phyloP scores from a whole-genome alignment of 2,329 filamentous ascomycete genomes.

The Pseudogymnoascus sp. region DNA sequence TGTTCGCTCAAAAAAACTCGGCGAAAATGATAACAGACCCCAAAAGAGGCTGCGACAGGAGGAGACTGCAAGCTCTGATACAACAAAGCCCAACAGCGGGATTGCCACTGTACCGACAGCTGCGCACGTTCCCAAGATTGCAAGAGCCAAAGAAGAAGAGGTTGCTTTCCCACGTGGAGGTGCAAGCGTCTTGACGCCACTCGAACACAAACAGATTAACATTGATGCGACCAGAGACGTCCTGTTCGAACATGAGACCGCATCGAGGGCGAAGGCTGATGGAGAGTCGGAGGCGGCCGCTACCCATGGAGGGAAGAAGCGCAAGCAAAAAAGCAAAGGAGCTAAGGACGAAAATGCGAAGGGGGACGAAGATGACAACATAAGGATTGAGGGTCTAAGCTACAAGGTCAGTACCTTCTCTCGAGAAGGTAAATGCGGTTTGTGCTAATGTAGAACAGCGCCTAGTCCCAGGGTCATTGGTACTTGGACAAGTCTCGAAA shows the following conservation, averaged over 20 bases:
- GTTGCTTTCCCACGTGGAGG: constrained; percentile 87
- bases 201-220: constrained; percentile 95
- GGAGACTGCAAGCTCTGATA: constrained; percentile 10
- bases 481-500: constrained; percentile 77
- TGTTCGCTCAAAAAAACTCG: constrained; percentile 22
- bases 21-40: constrained; percentile 20
- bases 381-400: constrained; percentile 79
- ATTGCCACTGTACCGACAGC: constrained; percentile 15
- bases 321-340: constrained; percentile 45
- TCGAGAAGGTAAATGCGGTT: constrained; percentile 12
- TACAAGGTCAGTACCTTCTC: constrained; percentile 58
- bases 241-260: constrained; percentile 70
- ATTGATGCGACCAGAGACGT: constrained; percentile 89
- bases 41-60: constrained; percentile 23
- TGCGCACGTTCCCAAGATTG: constrained; percentile 12
- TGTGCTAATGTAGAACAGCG: constrained; percentile 43
- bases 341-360: constrained; percentile 43
- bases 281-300: constrained; percentile 26
- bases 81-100: constrained; percentile 9
- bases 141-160: constrained; percentile 63
- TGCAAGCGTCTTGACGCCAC: constrained; percentile 77
- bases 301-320: constrained; percentile 33
- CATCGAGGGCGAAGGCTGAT: constrained; percentile 36
- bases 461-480: constrained; percentile 72
- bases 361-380: constrained; percentile 37